Evolutionary conservation across 345 rosid genomes (phyloP), one percentile per base, ranked within the genome.

Genomic region (Gossypium mustelinum): DNA sequence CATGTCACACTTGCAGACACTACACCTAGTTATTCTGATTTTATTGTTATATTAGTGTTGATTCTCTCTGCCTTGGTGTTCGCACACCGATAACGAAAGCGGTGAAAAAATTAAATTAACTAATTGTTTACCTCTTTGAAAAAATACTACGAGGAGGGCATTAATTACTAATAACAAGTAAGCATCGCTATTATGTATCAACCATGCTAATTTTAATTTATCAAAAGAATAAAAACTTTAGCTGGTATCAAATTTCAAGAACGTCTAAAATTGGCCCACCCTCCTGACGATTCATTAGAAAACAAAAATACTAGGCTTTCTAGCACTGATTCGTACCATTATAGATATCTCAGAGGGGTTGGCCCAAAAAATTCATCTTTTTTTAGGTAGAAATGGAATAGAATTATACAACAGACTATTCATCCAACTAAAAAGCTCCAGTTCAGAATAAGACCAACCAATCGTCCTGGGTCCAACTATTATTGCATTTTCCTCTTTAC

Each of bases 81-180:
- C 1, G 1, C 6, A 34, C 1, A 34, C 1, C 1, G 5, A 34
- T 34, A 1, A 0, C 0, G 1, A 0, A 34, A 29, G 6, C 22
- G 22, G 22, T 20, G 22, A 34, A 34, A 34, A 34, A 34, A 34
- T 5, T 34, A 5, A 5, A 34, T 34, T 34, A 5, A 34, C 1
- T 34, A 34, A 34, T 34, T 1, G 7, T 34, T 34, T 34, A 34
- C 7, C 41, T 5, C 7, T 5, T 34, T 34, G 1, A 5, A 34
- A 34, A 34, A 4, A 34, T 5, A 4, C 41, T 5, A 5, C 1
- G 1, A 34, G 0, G 1, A 34, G 7, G 41, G 7, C 41, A 5
- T 34, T 34, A 4, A 34, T 34, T 34, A 34, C 41, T 34, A 34
- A 1, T 34, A 34, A 4, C 41, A 34, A 34, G 41, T 34, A 34